These are phyloP conservation scores for Akanthomyces lecanii DNA, from an alignment of 2,329 filamentous ascomycete species.

Conservation along the genomic window DNA sequence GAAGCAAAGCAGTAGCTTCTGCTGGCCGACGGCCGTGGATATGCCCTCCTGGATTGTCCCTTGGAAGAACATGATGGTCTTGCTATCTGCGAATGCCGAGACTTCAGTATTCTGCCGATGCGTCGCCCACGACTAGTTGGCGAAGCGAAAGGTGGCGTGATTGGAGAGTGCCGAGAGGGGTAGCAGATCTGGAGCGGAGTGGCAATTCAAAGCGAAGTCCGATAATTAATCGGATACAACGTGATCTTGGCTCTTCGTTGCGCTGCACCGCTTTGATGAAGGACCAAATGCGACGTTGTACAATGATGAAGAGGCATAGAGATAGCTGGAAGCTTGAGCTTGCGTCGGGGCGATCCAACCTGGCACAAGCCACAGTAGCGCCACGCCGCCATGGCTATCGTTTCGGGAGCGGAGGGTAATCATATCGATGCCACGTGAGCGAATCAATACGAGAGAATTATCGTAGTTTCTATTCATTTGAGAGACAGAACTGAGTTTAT, in stretches of 20 bases:
- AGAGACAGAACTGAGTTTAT: too few relatives aligned
- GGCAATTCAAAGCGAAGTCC: too few relatives aligned
- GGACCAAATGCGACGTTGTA: background rate
- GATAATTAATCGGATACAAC: background rate
- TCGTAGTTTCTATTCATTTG: too few relatives aligned
- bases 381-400: background rate
- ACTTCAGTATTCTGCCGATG: background rate
- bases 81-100: background rate
- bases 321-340: background rate
- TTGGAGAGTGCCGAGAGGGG: background rate
- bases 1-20: slow-evolving; percentile 80
- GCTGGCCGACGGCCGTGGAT: slow-evolving; percentile 64
- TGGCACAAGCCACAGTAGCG: slow-evolving; percentile 9
- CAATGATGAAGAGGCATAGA: background rate
- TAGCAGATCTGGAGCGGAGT: background rate
- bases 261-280: background rate
- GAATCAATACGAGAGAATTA: too few relatives aligned
- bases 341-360: background rate
- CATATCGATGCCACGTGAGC: too few relatives aligned
- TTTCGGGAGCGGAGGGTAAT: background rate
- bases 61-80: slow-evolving; percentile 67
- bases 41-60: slow-evolving; percentile 81
- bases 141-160: background rate
- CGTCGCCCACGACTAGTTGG: background rate
- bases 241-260: too few relatives aligned